Conservation (phyloP, 192 early-diverging fungal species). For the Coemansia sp. region DNA sequence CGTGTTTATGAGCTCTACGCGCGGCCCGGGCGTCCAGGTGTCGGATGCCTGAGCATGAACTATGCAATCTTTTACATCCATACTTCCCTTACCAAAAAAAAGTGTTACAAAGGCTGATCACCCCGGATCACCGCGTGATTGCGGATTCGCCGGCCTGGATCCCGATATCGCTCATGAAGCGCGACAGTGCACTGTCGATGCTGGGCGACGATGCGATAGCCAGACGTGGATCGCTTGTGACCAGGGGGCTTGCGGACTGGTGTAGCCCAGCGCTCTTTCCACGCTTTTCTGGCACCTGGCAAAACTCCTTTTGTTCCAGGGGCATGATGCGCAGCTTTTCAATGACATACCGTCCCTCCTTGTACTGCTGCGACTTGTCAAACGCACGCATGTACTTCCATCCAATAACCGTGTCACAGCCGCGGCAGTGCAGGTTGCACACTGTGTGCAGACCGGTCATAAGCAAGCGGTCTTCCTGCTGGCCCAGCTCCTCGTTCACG, state of each 20-base stretch:
- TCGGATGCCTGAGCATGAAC: constrained; percentile 50
- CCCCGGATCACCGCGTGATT: neutral
- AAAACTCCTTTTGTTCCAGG: too few relatives aligned
- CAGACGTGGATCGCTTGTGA: too few relatives aligned
- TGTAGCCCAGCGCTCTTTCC: too few relatives aligned
- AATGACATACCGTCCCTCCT: constrained; percentile 42
- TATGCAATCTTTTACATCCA: neutral
- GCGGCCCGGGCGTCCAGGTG: constrained; percentile 61
- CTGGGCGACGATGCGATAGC: constrained; percentile 7
- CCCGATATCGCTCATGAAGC: constrained; percentile 9
- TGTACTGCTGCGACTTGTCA: constrained; percentile 37
- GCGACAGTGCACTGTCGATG: constrained; percentile 2
- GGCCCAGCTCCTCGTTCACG: constrained; percentile 33
- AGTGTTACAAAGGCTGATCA: too few relatives aligned
- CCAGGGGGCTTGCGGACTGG: too few relatives aligned
- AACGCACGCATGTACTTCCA: constrained; percentile 41
- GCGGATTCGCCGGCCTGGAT: neutral
- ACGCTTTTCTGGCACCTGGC: too few relatives aligned
- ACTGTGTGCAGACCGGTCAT: constrained; percentile 49
- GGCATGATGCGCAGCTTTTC: constrained; percentile 39
- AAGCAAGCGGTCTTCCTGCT: constrained; percentile 33
- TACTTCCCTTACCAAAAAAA: neutral
- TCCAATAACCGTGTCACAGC: constrained; percentile 24
- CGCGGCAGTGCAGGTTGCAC: constrained; percentile 31
- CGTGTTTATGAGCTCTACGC: constrained; percentile 61